phyloP scores from a whole-genome alignment of 2,329 filamentous ascomycete genomes.

The Botrytis aclada region DNA sequence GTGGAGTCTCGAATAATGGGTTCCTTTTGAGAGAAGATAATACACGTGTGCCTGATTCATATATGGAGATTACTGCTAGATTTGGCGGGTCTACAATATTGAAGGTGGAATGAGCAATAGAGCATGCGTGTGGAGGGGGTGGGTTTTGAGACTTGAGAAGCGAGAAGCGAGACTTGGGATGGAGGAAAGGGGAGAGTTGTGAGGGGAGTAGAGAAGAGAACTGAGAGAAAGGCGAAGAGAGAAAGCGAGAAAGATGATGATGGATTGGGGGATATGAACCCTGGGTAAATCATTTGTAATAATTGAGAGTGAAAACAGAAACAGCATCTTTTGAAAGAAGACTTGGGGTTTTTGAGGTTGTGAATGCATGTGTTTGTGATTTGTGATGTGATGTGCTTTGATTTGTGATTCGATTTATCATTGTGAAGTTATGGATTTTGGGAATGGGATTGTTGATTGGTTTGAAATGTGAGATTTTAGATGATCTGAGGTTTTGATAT shows the following conservation, averaged over 20 bases:
- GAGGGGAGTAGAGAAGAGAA: background rate
- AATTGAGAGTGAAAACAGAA: slow-evolving; percentile 12
- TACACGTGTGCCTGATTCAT: background rate
- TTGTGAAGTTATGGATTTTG: too few relatives aligned
- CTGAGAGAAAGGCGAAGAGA: background rate
- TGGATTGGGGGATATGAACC: slow-evolving; percentile 12
- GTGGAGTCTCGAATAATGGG: background rate
- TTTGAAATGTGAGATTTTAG: too few relatives aligned
- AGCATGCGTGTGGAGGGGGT: background rate
- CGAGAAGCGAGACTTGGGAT: background rate
- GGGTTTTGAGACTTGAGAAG: too few relatives aligned
- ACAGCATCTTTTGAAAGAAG: slow-evolving; percentile 7
- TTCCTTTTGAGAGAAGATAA: background rate
- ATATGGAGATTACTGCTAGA: background rate
- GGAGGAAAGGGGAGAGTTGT: background rate
- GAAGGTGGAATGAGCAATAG: background rate
- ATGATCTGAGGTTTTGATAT: background rate
- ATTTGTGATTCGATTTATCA: too few relatives aligned
- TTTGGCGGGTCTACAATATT: background rate
- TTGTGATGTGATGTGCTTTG: background rate
- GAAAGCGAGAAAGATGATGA: background rate
- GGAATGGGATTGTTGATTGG: too few relatives aligned
- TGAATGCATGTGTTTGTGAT: too few relatives aligned
- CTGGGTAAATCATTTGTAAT: slow-evolving; percentile 17
- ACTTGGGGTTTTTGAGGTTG: background rate